Percentiles rank a stretch among this genome's conserved stretches.
phyloP scores from a whole-genome alignment of 306 rosid species.

The Quercus dentata region DNA sequence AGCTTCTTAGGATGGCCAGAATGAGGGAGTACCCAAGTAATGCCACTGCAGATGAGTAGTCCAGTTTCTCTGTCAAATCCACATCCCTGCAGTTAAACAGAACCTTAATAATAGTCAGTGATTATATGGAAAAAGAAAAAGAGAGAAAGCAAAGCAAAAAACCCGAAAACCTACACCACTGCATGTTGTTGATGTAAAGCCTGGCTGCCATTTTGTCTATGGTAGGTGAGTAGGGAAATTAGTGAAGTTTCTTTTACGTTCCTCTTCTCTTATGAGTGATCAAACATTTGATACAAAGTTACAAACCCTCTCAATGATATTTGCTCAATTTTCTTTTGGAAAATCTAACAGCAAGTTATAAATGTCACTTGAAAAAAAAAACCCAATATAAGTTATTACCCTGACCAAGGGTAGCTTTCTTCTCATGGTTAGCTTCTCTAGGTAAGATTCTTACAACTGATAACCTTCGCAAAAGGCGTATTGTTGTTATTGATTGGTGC shows the following conservation, averaged over 20 bases:
- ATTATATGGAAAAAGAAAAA: not conserved
- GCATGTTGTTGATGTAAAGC: not conserved
- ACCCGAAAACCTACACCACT: not conserved
- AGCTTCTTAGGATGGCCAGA: constrained; percentile 56
- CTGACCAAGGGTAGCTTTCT: no score
- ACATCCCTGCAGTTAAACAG: constrained; percentile 54
- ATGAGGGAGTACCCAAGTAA: constrained; percentile 73
- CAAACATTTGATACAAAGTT: not conserved
- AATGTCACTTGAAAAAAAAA: not conserved
- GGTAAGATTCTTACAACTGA: no score
- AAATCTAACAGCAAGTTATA: not conserved
- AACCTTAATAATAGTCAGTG: not conserved
- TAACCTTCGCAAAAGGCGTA: no score
- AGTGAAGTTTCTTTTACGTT: not conserved
- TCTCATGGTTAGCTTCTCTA: no score
- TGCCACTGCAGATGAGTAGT: constrained; percentile 68
- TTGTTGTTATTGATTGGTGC: no score
- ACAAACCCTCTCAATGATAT: not conserved
- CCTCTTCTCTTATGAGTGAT: not conserved
- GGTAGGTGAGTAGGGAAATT: not conserved
- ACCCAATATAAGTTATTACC: not conserved
- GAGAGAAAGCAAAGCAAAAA: not conserved
- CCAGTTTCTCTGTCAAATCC: constrained; percentile 57
- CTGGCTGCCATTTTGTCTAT: not conserved
- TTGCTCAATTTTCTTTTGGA: not conserved